Conservation (phyloP, 2,329 filamentous ascomycete species). For the Clonostachys sp. region DNA sequence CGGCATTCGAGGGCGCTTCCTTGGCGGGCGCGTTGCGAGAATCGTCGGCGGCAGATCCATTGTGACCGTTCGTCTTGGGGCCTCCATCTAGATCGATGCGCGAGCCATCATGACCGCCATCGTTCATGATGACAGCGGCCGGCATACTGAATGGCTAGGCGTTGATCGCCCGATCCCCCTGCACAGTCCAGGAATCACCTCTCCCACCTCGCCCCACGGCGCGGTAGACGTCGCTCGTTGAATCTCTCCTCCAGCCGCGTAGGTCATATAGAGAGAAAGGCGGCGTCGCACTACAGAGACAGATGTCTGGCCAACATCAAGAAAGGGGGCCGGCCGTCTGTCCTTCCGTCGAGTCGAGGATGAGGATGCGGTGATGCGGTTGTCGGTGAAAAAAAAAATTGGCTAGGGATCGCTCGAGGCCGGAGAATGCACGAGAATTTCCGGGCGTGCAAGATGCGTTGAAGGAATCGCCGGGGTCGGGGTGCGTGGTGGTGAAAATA, state of each 20-base stretch:
- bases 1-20: conserved; percentile 4
- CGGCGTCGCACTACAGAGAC: not conserved
- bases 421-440: not conserved
- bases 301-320: no score
- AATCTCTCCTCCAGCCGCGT: not conserved
- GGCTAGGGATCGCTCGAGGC: not conserved
- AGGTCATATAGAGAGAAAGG: conserved; percentile 1
- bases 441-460: not conserved
- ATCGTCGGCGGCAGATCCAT: conserved; percentile 24
- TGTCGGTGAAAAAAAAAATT: not conserved
- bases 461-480: not conserved
- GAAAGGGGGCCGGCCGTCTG: no score
- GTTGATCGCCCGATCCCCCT: not conserved
- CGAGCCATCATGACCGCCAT: conserved; percentile 46
- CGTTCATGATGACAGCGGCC: conserved; percentile 50
- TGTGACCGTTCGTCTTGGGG: conserved; percentile 33
- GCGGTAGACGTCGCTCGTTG: conserved; percentile 3
- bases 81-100: conserved; percentile 53
- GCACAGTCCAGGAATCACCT: not conserved
- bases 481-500: not conserved
- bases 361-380: not conserved
- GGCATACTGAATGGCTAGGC: conserved; percentile 31
- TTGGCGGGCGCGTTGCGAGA: conserved; percentile 14
- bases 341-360: no score
- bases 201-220: conserved; percentile 2